Conservation (phyloP, 2,329 filamentous ascomycete genomes). For the Stenocarpella maydis region DNA sequence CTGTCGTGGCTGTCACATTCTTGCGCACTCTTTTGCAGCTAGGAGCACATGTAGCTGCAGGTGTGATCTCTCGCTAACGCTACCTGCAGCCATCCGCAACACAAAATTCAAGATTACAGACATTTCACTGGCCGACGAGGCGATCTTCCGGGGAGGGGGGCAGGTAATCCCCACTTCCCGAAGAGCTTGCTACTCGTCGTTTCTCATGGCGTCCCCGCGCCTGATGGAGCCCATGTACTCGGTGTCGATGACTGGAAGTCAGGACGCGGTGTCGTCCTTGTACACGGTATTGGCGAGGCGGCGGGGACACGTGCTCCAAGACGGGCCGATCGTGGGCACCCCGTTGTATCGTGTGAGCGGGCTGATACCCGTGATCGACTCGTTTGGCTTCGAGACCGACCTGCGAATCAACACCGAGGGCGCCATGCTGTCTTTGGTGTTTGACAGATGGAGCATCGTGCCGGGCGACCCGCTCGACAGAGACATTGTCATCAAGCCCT, state of each 20-base stretch:
- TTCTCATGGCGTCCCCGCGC: constrained; percentile 94
- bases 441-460: constrained; percentile 95
- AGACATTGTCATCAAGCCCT: constrained; percentile 79
- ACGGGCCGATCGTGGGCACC: constrained; percentile 92
- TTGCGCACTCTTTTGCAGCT: not conserved
- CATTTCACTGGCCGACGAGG: constrained; percentile 83
- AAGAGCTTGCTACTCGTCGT: constrained; percentile 92
- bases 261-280: constrained; percentile 85
- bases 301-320: constrained; percentile 91
- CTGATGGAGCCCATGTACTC: constrained; percentile 97
- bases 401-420: constrained; percentile 95
- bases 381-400: constrained; percentile 98
- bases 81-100: constrained; percentile 82
- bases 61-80: constrained; percentile 25
- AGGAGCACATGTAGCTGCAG: constrained; percentile 5
- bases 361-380: constrained; percentile 94
- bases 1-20: constrained; percentile 7
- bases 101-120: constrained; percentile 97
- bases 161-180: constrained; percentile 97
- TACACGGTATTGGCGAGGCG: constrained; percentile 92
- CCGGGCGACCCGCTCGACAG: constrained; percentile 94
- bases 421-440: constrained; percentile 88
- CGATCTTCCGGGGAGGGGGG: constrained; percentile 93
- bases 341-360: constrained; percentile 92
- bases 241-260: constrained; percentile 90